These are phyloP conservation scores for Lasiosphaeria hispida DNA, from an alignment of 495 filamentous ascomycete species.

Conservation along the genomic window DNA sequence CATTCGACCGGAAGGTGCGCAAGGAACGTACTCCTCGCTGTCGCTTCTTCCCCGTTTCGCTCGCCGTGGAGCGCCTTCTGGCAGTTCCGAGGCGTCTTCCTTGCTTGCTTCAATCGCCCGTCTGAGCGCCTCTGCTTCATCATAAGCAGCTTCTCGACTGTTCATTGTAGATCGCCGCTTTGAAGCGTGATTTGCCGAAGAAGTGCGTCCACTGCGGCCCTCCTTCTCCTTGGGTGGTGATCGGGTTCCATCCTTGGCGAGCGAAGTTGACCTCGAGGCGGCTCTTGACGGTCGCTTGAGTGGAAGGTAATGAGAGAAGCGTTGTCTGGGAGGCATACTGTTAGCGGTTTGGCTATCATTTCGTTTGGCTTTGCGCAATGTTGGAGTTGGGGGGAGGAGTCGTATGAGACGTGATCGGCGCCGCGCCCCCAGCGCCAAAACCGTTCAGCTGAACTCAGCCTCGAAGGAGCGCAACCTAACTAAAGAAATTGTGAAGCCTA, in stretches of 20 bases:
- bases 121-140: constrained; percentile 87
- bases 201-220: constrained; percentile 44
- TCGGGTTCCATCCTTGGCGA: constrained; percentile 55
- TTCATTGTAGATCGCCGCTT: constrained; percentile 98
- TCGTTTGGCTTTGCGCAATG: background rate
- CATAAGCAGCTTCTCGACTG: constrained; percentile 90
- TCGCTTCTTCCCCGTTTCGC: constrained; percentile 85
- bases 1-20: constrained; percentile 6
- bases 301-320: constrained; percentile 56
- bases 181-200: constrained; percentile 48
- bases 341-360: constrained; percentile 25
- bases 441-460: constrained; percentile 28
- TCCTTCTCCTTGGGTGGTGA: constrained; percentile 49
- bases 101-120: constrained; percentile 95
- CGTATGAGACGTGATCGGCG: constrained; percentile 26
- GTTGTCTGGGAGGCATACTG: constrained; percentile 43
- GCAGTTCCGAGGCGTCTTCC: constrained; percentile 55
- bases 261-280: constrained; percentile 54
- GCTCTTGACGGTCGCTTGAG: constrained; percentile 46
- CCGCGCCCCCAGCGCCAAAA: constrained; percentile 25
- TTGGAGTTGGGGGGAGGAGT: constrained; percentile 7
- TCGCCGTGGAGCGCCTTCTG: constrained; percentile 54
- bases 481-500: constrained; percentile 48
- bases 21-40: constrained; percentile 78
- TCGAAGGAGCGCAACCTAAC: background rate